Conservation (phyloP, 2,329 filamentous ascomycete species). For the Alternaria conjuncta region DNA sequence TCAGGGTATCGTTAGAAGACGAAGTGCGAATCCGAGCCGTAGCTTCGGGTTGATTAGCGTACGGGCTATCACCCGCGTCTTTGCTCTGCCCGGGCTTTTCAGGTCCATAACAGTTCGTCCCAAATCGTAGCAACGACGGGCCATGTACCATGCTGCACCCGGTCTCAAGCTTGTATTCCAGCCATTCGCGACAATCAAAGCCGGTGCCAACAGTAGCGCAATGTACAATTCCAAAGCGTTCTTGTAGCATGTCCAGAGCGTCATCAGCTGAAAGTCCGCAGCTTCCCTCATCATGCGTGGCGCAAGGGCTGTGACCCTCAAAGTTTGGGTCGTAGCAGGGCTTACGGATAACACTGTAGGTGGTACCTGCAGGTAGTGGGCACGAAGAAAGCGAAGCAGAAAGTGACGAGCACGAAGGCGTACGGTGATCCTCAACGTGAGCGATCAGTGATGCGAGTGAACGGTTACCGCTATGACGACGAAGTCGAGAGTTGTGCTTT, state of each 20-base stretch:
- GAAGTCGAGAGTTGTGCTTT: neutral
- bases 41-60: neutral
- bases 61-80: neutral
- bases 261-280: neutral
- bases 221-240: neutral
- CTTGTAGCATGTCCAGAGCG: neutral
- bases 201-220: neutral
- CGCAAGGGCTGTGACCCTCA: neutral
- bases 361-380: neutral
- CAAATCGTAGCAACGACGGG: neutral
- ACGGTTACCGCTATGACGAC: neutral
- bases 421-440: neutral
- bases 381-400: neutral
- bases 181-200: neutral
- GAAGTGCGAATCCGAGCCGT: neutral
- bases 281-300: neutral
- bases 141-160: neutral
- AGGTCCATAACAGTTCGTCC: neutral
- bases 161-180: neutral
- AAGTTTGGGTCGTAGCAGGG: neutral
- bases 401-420: neutral
- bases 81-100: neutral
- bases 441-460: conserved; percentile 1
- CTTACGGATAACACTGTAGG: neutral
- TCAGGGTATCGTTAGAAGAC: neutral